These are phyloP conservation scores for Andrographis paniculata DNA, from an alignment of 305 asterid genomes.

Conservation along the genomic window DNA sequence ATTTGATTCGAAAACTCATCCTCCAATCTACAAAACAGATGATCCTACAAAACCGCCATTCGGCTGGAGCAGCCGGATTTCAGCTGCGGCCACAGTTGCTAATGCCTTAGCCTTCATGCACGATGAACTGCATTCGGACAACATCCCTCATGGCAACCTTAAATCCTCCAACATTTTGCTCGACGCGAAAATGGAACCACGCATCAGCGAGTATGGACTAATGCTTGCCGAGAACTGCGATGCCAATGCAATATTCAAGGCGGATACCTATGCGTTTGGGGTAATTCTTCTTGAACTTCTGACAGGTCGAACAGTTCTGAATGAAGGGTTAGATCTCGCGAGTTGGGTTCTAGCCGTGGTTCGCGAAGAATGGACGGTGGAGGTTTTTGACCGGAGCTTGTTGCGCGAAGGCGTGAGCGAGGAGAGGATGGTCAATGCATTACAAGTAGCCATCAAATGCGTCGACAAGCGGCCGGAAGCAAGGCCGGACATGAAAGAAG, in stretches of 20 bases:
- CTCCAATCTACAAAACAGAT: too few relatives aligned
- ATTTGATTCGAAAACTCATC: too few relatives aligned
- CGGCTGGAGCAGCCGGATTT: conserved; percentile 54
- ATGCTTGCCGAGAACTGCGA: conserved; percentile 23
- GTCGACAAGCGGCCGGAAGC: conserved; percentile 30
- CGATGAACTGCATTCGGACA: conserved; percentile 34
- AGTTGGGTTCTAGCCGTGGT: conserved; percentile 64
- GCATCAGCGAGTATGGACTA: conserved; percentile 66
- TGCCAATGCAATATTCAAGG: conserved; percentile 29
- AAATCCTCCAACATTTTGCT: conserved; percentile 75
- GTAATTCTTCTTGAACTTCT: conserved; percentile 65
- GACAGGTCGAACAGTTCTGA: conserved; percentile 46
- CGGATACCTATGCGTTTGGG: conserved; percentile 50
- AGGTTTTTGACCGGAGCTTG: conserved; percentile 60
- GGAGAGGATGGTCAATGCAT: conserved; percentile 57
- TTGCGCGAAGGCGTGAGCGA: conserved; percentile 57
- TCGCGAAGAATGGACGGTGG: conserved; percentile 78
- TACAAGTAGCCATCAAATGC: conserved; percentile 57
- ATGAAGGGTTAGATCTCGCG: conserved; percentile 53
- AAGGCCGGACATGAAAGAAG: conserved; percentile 52
- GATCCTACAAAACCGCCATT: conserved; percentile 22
- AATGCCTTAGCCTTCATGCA: conserved; percentile 64
- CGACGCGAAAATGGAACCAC: conserved; percentile 45
- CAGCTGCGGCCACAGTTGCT: conserved; percentile 40
- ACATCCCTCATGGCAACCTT: conserved; percentile 68